Conservation (phyloP, 1,284 basidiomycete species). For the Bothia castanella region DNA sequence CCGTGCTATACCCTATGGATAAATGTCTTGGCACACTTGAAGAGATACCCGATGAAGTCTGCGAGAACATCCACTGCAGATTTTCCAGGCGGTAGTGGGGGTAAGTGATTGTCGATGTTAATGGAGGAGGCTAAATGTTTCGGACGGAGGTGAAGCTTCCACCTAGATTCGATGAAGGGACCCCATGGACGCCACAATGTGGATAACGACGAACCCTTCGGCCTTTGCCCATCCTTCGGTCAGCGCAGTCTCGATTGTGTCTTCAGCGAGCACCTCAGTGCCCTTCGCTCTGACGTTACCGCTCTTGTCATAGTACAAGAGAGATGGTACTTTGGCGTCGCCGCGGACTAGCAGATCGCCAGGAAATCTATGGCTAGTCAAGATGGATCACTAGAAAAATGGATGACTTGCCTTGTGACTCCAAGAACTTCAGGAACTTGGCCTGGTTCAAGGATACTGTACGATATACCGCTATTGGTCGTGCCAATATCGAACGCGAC, state of each 20-base stretch:
- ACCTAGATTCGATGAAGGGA: conserved; percentile 38
- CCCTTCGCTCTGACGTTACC: background rate
- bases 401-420: conserved; percentile 1
- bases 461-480: conserved; percentile 10
- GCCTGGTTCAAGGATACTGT: conserved; percentile 4
- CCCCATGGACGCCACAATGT: background rate
- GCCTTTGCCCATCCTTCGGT: background rate
- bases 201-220: conserved; percentile 3
- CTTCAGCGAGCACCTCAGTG: background rate
- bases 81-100: conserved; percentile 43
- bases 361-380: conserved; percentile 33
- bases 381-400: background rate
- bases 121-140: conserved; percentile 20
- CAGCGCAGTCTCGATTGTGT: background rate
- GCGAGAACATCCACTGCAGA: conserved; percentile 41
- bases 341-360: conserved; percentile 33
- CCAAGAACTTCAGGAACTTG: conserved; percentile 2
- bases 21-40: conserved; percentile 34
- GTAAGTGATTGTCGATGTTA: conserved; percentile 27
- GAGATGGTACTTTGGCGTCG: conserved; percentile 46
- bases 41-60: conserved; percentile 49
- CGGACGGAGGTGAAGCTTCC: conserved; percentile 50
- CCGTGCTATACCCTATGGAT: no score
- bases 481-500: conserved; percentile 15
- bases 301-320: background rate